Evolutionary conservation across 2,329 filamentous ascomycete species (phyloP).

Genomic region (Verticillium alfalfae): DNA sequence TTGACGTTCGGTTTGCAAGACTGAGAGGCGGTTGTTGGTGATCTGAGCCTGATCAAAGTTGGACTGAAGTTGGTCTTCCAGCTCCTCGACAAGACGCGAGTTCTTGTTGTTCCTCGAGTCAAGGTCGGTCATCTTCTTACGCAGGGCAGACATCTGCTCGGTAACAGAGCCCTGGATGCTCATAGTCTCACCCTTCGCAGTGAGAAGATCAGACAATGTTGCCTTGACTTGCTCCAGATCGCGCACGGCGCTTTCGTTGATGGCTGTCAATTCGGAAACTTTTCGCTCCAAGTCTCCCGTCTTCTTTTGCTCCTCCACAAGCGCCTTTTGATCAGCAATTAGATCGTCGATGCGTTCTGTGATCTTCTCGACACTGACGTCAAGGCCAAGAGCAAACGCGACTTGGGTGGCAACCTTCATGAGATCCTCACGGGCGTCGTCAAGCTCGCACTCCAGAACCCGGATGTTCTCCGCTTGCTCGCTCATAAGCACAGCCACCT

Average conservation of each 20-base stretch:
- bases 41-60: constrained; percentile 92
- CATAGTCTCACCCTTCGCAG: constrained; percentile 38
- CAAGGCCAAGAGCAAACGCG: constrained; percentile 51
- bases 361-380: constrained; percentile 64
- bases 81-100: constrained; percentile 83
- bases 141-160: constrained; percentile 56
- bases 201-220: constrained; percentile 46
- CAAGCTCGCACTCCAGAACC: constrained; percentile 56
- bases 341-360: constrained; percentile 55
- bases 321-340: constrained; percentile 52
- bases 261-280: constrained; percentile 49
- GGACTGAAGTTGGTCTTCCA: constrained; percentile 91
- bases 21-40: constrained; percentile 79
- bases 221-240: constrained; percentile 58
- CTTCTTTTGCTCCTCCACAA: constrained; percentile 54
- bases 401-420: constrained; percentile 60
- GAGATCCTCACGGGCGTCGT: constrained; percentile 61
- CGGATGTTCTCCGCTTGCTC: constrained; percentile 54
- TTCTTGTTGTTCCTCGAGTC: constrained; percentile 80
- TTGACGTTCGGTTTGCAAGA: constrained; percentile 69
- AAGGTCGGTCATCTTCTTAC: constrained; percentile 59
- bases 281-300: constrained; percentile 49
- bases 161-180: constrained; percentile 41
- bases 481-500: constrained; percentile 51
- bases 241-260: constrained; percentile 53